phyloP scores from a whole-genome alignment of 2,329 filamentous ascomycete genomes.

The Ascochyta rabiei region DNA sequence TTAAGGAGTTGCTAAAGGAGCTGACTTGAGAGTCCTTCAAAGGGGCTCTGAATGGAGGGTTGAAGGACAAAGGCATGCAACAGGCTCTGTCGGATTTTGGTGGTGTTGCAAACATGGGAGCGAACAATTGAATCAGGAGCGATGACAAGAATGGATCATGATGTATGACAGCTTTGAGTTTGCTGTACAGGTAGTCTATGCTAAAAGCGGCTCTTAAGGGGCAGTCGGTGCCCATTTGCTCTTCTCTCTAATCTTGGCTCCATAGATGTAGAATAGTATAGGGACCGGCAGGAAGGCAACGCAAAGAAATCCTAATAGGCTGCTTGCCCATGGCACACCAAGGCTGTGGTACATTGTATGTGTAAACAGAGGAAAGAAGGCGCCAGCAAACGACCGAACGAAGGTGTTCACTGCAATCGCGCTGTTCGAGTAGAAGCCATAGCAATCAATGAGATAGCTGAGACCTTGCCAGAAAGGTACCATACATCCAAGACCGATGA shows the following conservation, averaged over 20 bases:
- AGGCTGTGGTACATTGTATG: conserved; percentile 53
- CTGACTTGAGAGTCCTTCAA: conserved; percentile 7
- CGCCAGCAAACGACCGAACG: conserved; percentile 56
- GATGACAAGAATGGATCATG: background rate
- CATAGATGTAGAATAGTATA: conserved; percentile 45
- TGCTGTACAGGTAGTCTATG: no score
- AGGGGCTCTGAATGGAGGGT: background rate
- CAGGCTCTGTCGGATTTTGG: conserved; percentile 6
- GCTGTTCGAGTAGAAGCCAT: conserved; percentile 53
- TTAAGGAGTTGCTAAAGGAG: conserved; percentile 4
- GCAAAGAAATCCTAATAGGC: conserved; percentile 42
- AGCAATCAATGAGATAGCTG: conserved; percentile 78
- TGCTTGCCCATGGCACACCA: conserved; percentile 45
- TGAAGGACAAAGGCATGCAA: background rate
- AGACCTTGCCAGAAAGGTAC: conserved; percentile 83
- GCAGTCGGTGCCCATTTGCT: conserved; percentile 41
- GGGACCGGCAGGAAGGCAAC: conserved; percentile 44
- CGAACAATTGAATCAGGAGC: no score
- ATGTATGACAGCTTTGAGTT: background rate
- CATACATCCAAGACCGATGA: conserved; percentile 75
- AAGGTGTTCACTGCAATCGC: conserved; percentile 59
- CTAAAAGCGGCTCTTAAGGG: background rate
- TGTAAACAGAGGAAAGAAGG: conserved; percentile 59
- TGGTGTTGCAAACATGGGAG: background rate
- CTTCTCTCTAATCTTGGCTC: conserved; percentile 39